Evolutionary conservation across 768 basidiomycete species (phyloP).

Genomic region (Myochromella boudieri): DNA sequence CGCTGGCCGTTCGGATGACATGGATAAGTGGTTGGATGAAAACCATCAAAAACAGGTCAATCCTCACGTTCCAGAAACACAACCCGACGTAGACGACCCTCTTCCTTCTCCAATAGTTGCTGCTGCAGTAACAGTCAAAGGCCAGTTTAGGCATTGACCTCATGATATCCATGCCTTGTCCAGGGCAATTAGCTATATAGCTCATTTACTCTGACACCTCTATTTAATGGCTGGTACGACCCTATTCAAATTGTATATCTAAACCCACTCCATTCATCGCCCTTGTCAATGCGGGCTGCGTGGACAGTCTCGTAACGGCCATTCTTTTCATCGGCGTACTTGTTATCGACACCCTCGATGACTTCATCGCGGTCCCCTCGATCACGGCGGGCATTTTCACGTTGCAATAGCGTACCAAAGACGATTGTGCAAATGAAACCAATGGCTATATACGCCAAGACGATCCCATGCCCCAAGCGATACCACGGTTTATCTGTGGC

Average conservation of each 20-base stretch:
- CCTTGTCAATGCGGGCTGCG: slow-evolving; percentile 59
- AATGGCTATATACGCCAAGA: slow-evolving; percentile 68
- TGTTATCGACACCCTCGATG: slow-evolving; percentile 49
- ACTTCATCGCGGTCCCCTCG: slow-evolving; percentile 70
- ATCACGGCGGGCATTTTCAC: slow-evolving; percentile 63
- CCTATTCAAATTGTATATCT: slow-evolving; percentile 52
- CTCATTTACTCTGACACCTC: no score
- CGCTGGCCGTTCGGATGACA: slow-evolving; percentile 76
- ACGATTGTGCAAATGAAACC: slow-evolving; percentile 55
- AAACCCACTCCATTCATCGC: slow-evolving; percentile 79
- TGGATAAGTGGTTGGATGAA: slow-evolving; percentile 97
- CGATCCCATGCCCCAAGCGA: slow-evolving; percentile 64
- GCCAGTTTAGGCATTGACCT: slow-evolving; percentile 17
- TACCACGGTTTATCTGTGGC: slow-evolving; percentile 66
- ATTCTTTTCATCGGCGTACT: slow-evolving; percentile 46
- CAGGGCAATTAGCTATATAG: slow-evolving; percentile 21
- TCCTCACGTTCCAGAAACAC: slow-evolving; percentile 18
- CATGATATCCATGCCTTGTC: slow-evolving; percentile 24
- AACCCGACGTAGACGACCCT: slow-evolving; percentile 38
- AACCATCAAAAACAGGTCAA: slow-evolving; percentile 53
- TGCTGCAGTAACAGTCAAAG: slow-evolving; percentile 38
- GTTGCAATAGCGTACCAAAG: slow-evolving; percentile 46
- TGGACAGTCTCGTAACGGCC: slow-evolving; percentile 53
- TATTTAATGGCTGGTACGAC: no score
- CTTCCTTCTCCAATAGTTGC: slow-evolving; percentile 51